Evolutionary conservation across 78 protist species (phyloP), one percentile per base, ranked within the genome.

Genomic region (Emiliania huxleyi): DNA sequence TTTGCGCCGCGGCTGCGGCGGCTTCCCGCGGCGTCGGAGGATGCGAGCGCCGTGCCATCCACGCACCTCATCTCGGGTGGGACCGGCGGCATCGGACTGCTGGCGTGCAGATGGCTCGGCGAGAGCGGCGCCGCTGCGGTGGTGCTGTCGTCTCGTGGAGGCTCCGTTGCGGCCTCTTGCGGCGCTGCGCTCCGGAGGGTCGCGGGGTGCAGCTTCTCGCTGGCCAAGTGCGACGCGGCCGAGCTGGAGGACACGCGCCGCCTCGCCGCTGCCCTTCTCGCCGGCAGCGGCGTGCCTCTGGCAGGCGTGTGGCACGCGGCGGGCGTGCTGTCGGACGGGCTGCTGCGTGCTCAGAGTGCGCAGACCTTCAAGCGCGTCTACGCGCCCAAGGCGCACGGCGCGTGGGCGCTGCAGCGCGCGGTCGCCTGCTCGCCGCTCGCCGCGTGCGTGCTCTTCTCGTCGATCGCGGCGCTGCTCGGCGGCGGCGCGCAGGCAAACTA

Each of bases 401-500:
- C 73, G n/a, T n/a, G n/a, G n/a, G n/a, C n/a, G n/a, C n/a, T n/a
- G n/a, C n/a, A n/a, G n/a, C n/a, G n/a, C n/a, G n/a, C n/a, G n/a
- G n/a, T n/a, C n/a, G n/a, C n/a, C n/a, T n/a, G n/a, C n/a, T n/a
- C n/a, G n/a, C n/a, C n/a, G n/a, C 49, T 90, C 62, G 19, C 22
- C 52, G 21, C 21, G 35, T 56, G 85, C 22, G 91, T 93, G 40
- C 43, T 93, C 37, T 87, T 84, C 46, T 87, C 92, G 22, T 83
- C 91, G 6, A 87, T 69, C 26, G 55, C 94, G 40, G 37, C 92
- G 12, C 0, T 87, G 49, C 48, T 93, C 23, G 94, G 94, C 35
- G 0, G 49, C 11, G 42, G 87, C 15, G 94, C 92, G 42, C 94
- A 93, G 48, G 49, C 91, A 1, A 42, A 84, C 71, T 93, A 93